phyloP scores from a whole-genome alignment of 176 grass and related monocot species.

The Hordeum vulgare region DNA sequence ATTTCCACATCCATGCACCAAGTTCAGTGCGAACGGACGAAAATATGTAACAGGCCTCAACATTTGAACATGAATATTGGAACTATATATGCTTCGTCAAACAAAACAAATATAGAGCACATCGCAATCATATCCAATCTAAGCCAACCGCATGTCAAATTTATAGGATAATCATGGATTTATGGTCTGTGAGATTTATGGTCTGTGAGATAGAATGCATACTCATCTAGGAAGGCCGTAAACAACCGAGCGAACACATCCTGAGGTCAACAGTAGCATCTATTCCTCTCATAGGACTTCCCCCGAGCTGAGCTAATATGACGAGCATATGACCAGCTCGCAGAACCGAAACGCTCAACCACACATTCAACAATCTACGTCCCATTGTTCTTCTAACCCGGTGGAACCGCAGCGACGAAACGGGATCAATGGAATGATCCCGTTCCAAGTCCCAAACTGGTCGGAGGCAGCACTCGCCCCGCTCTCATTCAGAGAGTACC shows the following conservation, averaged over 20 bases:
- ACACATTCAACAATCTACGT: not conserved
- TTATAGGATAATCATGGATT: not conserved
- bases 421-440: not conserved
- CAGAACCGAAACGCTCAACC: not conserved
- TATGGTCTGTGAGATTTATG: not conserved
- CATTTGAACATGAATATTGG: not conserved
- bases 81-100: not conserved
- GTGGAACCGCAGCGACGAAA: not conserved
- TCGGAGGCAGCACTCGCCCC: not conserved
- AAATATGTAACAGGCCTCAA: not conserved
- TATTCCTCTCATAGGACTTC: not conserved
- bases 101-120: not conserved
- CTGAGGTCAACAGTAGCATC: not conserved
- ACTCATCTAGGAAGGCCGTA: not conserved
- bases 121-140: not conserved
- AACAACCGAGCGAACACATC: not conserved
- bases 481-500: not conserved
- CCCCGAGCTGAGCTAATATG: not conserved
- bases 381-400: not conserved
- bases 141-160: not conserved
- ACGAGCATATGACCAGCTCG: not conserved
- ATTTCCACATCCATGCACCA: not conserved
- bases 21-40: not conserved
- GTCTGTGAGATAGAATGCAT: not conserved
- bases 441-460: not conserved